These are phyloP conservation scores for Pseudotulostoma volvatum DNA, from an alignment of 495 filamentous ascomycete genomes.

Conservation along the genomic window DNA sequence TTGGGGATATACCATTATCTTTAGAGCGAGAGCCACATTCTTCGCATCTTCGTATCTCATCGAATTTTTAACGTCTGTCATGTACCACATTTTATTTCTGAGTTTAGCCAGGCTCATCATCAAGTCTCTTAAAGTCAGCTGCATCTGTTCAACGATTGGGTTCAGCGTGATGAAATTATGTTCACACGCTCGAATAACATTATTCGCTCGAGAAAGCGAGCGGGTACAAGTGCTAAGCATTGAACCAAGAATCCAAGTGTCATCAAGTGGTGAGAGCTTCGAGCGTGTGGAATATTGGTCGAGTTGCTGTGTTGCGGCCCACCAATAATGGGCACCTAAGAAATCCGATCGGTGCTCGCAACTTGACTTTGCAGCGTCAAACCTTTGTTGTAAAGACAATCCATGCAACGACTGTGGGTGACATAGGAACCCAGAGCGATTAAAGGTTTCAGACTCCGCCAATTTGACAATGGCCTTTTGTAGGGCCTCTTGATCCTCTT, in stretches of 20 bases:
- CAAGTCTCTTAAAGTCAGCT: slow-evolving; percentile 19
- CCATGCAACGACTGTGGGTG: not conserved
- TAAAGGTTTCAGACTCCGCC: slow-evolving; percentile 33
- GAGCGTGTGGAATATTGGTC: slow-evolving; percentile 8
- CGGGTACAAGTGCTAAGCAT: slow-evolving; percentile 23
- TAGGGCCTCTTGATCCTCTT: slow-evolving; percentile 69
- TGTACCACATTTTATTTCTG: slow-evolving; percentile 97
- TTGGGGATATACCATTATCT: slow-evolving; percentile 60
- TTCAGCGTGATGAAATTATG: slow-evolving; percentile 22
- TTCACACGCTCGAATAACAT: slow-evolving; percentile 28
- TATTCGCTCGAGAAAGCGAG: slow-evolving; percentile 21
- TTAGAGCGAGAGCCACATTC: slow-evolving; percentile 72
- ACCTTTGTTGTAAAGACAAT: slow-evolving; percentile 22
- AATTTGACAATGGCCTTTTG: slow-evolving; percentile 70
- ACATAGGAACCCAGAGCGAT: not conserved
- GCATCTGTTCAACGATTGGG: slow-evolving; percentile 21
- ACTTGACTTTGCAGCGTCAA: slow-evolving; percentile 23
- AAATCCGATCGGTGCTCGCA: slow-evolving; percentile 27
- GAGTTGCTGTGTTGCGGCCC: slow-evolving; percentile 29
- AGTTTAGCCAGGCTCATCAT: slow-evolving; percentile 22
- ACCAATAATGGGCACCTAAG: slow-evolving; percentile 34
- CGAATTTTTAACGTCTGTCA: slow-evolving; percentile 88
- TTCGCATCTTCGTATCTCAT: slow-evolving; percentile 77
- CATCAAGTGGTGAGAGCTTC: slow-evolving; percentile 7
- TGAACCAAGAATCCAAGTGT: slow-evolving; percentile 28